Conservation (phyloP, 140 eudicot genomes). For the Bidens hawaiensis region DNA sequence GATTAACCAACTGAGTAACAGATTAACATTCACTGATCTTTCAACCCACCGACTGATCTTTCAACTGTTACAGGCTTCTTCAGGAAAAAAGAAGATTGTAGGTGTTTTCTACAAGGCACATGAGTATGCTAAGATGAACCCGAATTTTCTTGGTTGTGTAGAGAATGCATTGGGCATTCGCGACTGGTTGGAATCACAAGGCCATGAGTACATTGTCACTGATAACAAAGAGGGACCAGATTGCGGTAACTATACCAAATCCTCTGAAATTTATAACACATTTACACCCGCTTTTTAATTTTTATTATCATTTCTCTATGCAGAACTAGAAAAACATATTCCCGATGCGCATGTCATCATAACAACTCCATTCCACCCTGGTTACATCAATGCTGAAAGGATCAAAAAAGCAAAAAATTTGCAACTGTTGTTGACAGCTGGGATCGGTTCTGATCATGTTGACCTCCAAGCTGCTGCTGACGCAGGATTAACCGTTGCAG, state of each 20-base stretch:
- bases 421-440: conserved; percentile 88
- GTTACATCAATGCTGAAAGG: conserved; percentile 91
- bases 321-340: conserved; percentile 92
- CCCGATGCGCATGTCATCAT: conserved; percentile 87
- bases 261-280: not conserved
- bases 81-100: conserved; percentile 86
- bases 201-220: conserved; percentile 91
- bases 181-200: conserved; percentile 87
- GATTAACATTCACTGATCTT: not conserved
- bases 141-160: conserved; percentile 83
- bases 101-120: conserved; percentile 97
- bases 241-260: conserved; percentile 50
- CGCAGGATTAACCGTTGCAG: conserved; percentile 92
- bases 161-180: conserved; percentile 91
- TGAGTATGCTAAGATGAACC: conserved; percentile 84
- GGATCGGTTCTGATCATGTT: conserved; percentile 91
- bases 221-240: conserved; percentile 95
- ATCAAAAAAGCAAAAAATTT: conserved; percentile 85
- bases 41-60: not conserved
- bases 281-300: not conserved
- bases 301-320: conserved; percentile 15
- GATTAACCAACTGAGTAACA: not conserved
- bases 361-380: conserved; percentile 94
- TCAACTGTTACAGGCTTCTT: conserved; percentile 51
- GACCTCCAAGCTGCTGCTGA: conserved; percentile 93